These are phyloP conservation scores for Podospora tetraspora DNA, from an alignment of 495 filamentous ascomycete species.

Conservation along the genomic window DNA sequence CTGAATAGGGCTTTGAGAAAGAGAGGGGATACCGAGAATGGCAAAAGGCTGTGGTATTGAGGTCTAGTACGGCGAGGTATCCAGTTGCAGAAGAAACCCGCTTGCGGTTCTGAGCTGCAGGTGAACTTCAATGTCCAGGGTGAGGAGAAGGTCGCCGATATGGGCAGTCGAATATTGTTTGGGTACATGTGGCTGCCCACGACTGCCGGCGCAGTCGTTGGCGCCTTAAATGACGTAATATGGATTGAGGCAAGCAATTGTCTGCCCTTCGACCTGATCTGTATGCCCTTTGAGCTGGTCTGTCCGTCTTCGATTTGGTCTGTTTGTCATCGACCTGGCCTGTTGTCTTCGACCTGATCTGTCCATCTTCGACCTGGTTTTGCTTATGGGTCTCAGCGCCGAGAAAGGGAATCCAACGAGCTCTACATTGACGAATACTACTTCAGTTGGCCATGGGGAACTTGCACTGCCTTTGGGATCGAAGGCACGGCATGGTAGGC, in stretches of 20 bases:
- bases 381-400: background rate
- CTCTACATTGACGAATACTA: background rate
- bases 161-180: background rate
- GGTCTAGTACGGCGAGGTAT: background rate
- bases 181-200: background rate
- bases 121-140: background rate
- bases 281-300: background rate
- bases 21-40: background rate
- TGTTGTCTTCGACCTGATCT: too few relatives aligned
- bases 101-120: background rate
- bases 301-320: background rate
- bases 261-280: background rate
- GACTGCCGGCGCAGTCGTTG: background rate
- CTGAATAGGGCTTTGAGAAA: background rate
- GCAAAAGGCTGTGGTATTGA: background rate
- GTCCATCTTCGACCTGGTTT: too few relatives aligned
- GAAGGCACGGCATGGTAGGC: background rate
- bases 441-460: background rate
- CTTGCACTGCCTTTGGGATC: background rate
- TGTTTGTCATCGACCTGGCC: too few relatives aligned
- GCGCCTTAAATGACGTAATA: background rate
- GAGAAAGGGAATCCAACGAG: background rate
- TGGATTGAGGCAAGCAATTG: background rate
- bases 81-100: background rate
- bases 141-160: background rate